phyloP scores from a whole-genome alignment of 2,329 filamentous ascomycete genomes.

The Sphaerostilbella broomeana region DNA sequence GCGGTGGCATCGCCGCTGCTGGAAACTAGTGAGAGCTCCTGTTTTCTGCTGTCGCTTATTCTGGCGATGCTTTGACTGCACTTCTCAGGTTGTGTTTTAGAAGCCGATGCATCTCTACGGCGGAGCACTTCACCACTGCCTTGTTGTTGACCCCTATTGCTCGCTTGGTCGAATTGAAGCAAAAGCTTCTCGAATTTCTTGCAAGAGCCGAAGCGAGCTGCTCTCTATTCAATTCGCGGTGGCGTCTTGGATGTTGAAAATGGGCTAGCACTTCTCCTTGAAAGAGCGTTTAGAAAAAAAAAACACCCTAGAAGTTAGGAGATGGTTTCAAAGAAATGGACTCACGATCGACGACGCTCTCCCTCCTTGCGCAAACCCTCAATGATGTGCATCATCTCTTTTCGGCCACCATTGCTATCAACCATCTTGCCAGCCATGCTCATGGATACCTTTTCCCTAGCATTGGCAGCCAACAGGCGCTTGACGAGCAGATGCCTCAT shows the following conservation, averaged over 20 bases:
- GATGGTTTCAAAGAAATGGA: constrained; percentile 18
- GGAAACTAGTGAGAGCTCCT: too few relatives aligned
- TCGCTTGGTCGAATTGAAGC: constrained; percentile 13
- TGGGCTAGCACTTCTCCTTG: constrained; percentile 33
- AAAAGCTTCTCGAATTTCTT: constrained; percentile 24
- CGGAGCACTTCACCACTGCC: too few relatives aligned
- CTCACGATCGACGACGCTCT: constrained; percentile 74
- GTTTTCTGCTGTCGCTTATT: not conserved
- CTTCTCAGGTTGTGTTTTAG: not conserved
- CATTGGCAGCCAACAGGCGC: constrained; percentile 70
- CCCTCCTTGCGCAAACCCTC: constrained; percentile 82
- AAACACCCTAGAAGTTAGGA: not conserved
- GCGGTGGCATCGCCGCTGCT: too few relatives aligned
- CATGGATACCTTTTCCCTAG: constrained; percentile 86
- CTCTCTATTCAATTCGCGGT: constrained; percentile 37
- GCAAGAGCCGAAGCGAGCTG: constrained; percentile 26
- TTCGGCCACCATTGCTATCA: constrained; percentile 71
- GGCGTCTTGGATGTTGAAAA: constrained; percentile 33
- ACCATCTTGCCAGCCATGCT: constrained; percentile 80
- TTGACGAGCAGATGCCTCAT: constrained; percentile 93
- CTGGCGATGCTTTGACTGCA: too few relatives aligned
- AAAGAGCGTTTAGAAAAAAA: not conserved
- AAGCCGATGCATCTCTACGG: too few relatives aligned
- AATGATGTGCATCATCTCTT: constrained; percentile 88
- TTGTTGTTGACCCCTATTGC: not conserved